These are phyloP conservation scores for Tetrahymena borealis DNA, from an alignment of 73 alveolate genomes.

Conservation along the genomic window DNA sequence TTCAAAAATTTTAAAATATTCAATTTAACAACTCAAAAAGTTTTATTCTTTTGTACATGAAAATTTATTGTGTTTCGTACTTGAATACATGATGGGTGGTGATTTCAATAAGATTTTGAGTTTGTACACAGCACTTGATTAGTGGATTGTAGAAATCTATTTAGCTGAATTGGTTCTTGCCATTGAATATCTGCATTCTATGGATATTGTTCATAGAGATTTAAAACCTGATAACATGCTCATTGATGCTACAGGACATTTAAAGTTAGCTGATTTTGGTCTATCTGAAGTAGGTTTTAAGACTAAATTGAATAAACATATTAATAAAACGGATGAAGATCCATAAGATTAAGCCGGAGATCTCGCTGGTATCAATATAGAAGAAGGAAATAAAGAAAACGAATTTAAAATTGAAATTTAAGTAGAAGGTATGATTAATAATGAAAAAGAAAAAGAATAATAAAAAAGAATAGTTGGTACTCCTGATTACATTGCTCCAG, in stretches of 20 bases:
- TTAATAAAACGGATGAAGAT: conserved; percentile 38
- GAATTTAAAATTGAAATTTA: conserved; percentile 8
- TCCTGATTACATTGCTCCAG: conserved; percentile 59
- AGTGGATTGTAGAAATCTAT: conserved; percentile 58
- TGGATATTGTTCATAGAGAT: conserved; percentile 71
- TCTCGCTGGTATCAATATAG: background rate
- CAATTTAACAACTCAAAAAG: background rate
- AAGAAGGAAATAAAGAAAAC: conserved; percentile 14
- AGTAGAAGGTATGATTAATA: conserved; percentile 10
- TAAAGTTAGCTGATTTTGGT: conserved; percentile 71
- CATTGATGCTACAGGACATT: conserved; percentile 62
- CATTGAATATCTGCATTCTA: conserved; percentile 53
- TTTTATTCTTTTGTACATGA: conserved; percentile 37
- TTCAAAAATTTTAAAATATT: background rate
- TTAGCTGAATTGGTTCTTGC: conserved; percentile 69
- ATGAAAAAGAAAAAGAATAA: conserved; percentile 8
- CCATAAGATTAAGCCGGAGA: conserved; percentile 8
- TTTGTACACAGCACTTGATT: conserved; percentile 44
- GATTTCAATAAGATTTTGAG: conserved; percentile 25
- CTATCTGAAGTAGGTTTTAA: conserved; percentile 45
- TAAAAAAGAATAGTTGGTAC: conserved; percentile 54
- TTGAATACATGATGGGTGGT: conserved; percentile 44
- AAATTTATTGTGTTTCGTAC: conserved; percentile 25
- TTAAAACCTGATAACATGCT: conserved; percentile 71
- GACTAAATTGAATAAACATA: conserved; percentile 47